Percentiles rank a stretch among this genome's conserved stretches.
These are phyloP conservation scores for Echria macrotheca DNA, from an alignment of 495 filamentous ascomycete species.

Conservation along the genomic window DNA sequence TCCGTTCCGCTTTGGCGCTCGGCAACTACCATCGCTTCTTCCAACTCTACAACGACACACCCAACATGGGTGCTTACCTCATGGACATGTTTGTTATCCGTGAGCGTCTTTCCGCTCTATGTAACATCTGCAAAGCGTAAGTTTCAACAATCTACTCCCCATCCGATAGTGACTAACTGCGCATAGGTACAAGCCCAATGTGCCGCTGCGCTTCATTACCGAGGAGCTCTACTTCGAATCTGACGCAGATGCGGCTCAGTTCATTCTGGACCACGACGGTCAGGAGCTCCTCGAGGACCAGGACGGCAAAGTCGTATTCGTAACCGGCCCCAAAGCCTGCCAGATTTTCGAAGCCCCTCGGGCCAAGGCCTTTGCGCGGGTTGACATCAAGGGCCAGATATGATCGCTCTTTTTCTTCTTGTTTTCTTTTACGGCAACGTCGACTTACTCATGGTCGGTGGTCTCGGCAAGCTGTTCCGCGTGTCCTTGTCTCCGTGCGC, in stretches of 20 bases:
- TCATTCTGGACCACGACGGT: slow-evolving; percentile 73
- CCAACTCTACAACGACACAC: slow-evolving; percentile 85
- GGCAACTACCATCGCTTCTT: slow-evolving; percentile 98
- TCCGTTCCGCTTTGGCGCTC: slow-evolving; percentile 84
- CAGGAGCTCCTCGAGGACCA: slow-evolving; percentile 74
- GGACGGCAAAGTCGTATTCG: slow-evolving; percentile 63
- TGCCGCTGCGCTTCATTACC: slow-evolving; percentile 85
- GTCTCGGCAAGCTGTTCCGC: too few species aligned
- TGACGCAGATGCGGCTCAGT: slow-evolving; percentile 82
- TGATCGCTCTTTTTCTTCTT: slow-evolving; percentile 38
- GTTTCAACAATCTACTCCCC: slow-evolving; percentile 31
- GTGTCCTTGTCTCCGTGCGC: too few species aligned
- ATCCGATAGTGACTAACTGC: slow-evolving; percentile 29
- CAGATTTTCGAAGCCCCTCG: slow-evolving; percentile 67
- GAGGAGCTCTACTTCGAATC: slow-evolving; percentile 95
- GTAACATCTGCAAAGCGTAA: slow-evolving; percentile 90
- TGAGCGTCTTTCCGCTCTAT: slow-evolving; percentile 84
- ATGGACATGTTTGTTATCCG: slow-evolving; percentile 98
- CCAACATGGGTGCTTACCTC: slow-evolving; percentile 96
- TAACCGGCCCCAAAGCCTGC: slow-evolving; percentile 70
- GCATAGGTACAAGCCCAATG: slow-evolving; percentile 78
- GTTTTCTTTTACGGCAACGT: neutral
- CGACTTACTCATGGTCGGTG: neutral
- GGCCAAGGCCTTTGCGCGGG: slow-evolving; percentile 65
- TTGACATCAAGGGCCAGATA: slow-evolving; percentile 97